Evolutionary conservation across 1,284 basidiomycete genomes (phyloP).

Genomic region (Irpex lacteus): DNA sequence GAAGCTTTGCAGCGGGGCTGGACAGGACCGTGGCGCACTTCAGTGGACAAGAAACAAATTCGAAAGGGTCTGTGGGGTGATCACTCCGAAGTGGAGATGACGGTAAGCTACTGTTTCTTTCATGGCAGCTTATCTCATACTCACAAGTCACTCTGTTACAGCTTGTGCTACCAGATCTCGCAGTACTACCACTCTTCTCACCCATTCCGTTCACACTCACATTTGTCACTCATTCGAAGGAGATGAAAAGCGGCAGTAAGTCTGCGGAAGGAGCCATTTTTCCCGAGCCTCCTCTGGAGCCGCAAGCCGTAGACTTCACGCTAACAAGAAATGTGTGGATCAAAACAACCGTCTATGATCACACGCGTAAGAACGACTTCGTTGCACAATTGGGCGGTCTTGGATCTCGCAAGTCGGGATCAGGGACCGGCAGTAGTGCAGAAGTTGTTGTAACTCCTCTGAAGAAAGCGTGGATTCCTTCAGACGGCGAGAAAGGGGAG

Average conservation of each 20-base stretch:
- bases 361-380: neutral
- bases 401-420: neutral
- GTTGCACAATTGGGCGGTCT: neutral
- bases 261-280: constrained; percentile 7
- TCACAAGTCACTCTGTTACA: neutral
- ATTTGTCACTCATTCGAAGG: constrained; percentile 15
- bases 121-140: too few species aligned
- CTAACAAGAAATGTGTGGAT: constrained; percentile 9
- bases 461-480: constrained; percentile 12
- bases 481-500: constrained; percentile 2
- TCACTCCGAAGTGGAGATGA: constrained; percentile 17
- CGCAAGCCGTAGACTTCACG: constrained; percentile 12
- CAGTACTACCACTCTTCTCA: constrained; percentile 10
- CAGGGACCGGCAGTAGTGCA: neutral
- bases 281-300: constrained; percentile 14
- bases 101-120: constrained; percentile 9
- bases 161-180: constrained; percentile 13
- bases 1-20: constrained; percentile 1
- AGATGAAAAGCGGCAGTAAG: constrained; percentile 9
- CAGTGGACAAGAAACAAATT: constrained; percentile 13
- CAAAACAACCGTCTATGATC: neutral
- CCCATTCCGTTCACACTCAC: constrained; percentile 16
- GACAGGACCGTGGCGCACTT: constrained; percentile 8
- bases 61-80: constrained; percentile 21
- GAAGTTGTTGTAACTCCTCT: neutral